phyloP scores from a whole-genome alignment of 2,329 filamentous ascomycete genomes.

The Raffaelea deltoideospora region DNA sequence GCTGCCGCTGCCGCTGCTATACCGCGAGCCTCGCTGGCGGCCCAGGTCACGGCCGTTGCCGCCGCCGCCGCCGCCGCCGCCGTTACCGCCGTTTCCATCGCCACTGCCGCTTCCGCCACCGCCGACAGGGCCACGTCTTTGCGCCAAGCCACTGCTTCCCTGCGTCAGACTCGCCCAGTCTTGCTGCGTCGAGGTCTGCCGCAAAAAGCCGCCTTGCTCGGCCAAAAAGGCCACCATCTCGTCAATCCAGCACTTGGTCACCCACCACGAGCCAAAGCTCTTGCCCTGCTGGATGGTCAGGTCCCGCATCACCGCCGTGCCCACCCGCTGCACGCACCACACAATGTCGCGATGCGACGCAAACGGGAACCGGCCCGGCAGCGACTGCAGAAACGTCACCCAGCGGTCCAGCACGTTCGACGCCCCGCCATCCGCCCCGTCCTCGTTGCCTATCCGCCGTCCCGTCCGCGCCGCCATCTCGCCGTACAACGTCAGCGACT shows the following conservation, averaged over 20 bases:
- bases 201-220: constrained; percentile 79
- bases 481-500: constrained; percentile 44
- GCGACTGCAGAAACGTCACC: constrained; percentile 54
- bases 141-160: constrained; percentile 10
- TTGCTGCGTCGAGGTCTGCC: constrained; percentile 28
- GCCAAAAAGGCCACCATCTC: constrained; percentile 87
- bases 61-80: too few relatives aligned
- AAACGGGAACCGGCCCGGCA: constrained; percentile 59
- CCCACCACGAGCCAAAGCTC: constrained; percentile 86
- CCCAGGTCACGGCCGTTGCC: constrained; percentile 22
- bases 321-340: constrained; percentile 59
- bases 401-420: constrained; percentile 66
- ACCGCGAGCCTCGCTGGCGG: constrained; percentile 22
- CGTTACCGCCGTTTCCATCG: too few relatives aligned
- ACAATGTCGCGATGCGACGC: constrained; percentile 59
- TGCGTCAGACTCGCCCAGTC: constrained; percentile 2
- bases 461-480: constrained; percentile 35
- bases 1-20: constrained; percentile 21
- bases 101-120: too few relatives aligned
- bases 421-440: constrained; percentile 23
- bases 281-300: constrained; percentile 64
- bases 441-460: constrained; percentile 23
- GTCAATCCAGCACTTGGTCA: constrained; percentile 89
- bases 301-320: constrained; percentile 65
- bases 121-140: constrained; percentile 1